Conservation (phyloP, 768 basidiomycete species). For the Heimioporus sp. region DNA sequence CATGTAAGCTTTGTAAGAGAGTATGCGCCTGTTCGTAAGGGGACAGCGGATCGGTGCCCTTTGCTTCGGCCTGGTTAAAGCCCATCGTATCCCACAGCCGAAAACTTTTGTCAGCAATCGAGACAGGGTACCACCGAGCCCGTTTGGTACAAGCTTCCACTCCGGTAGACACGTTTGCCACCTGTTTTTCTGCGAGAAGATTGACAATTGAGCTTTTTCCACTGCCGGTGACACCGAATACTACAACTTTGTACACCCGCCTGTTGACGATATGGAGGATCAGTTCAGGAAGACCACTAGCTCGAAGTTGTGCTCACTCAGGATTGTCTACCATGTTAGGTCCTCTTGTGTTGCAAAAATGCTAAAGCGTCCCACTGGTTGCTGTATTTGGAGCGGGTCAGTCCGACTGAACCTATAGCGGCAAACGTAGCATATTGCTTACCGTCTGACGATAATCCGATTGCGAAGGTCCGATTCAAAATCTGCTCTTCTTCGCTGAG, state of each 20-base stretch:
- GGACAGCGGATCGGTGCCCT: slow-evolving; percentile 10
- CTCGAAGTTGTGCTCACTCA: slow-evolving; percentile 16
- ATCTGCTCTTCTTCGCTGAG: not conserved
- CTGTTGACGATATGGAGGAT: slow-evolving; percentile 8
- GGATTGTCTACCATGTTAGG: not conserved
- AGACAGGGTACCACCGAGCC: slow-evolving; percentile 19
- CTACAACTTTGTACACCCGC: slow-evolving; percentile 20
- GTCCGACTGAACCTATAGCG: not conserved
- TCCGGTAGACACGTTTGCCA: slow-evolving; percentile 29
- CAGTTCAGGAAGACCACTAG: not conserved
- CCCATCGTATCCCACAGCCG: slow-evolving; percentile 35
- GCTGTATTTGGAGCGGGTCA: not conserved
- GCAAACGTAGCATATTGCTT: not conserved
- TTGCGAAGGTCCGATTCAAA: not conserved
- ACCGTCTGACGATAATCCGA: slow-evolving; percentile 2
- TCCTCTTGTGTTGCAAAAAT: too few relatives aligned
- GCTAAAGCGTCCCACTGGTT: too few relatives aligned
- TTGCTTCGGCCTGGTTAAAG: slow-evolving; percentile 25
- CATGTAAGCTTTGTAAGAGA: slow-evolving; percentile 32
- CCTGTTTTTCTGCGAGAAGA: slow-evolving; percentile 22
- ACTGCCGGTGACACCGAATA: slow-evolving; percentile 29
- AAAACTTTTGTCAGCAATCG: slow-evolving; percentile 19
- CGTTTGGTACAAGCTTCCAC: slow-evolving; percentile 35
- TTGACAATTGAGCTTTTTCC: slow-evolving; percentile 33
- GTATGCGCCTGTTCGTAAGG: slow-evolving; percentile 31